Base-by-base conservation (phyloP, 2,329 filamentous ascomycete species). In the Nemania diffusa region DNA sequence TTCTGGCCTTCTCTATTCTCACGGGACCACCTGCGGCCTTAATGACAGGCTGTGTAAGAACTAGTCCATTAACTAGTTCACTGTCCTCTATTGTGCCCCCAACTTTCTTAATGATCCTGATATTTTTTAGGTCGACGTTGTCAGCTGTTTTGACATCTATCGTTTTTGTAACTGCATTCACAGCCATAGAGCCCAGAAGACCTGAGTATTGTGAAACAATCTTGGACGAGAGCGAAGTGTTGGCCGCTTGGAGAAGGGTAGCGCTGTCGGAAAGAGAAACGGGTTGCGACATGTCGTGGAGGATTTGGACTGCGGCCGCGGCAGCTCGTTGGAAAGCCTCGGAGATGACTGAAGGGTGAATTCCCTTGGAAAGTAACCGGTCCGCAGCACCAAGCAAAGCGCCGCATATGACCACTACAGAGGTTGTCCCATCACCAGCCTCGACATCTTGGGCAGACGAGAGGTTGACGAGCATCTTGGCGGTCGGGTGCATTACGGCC, bases 401-500 rank as follows among this genome's bases (percentile, higher is more conserved):
- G 78, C 96, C 97, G 75, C 93, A 96, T 82, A 99, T 97, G 73
- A 99, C 96, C 32, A 99, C 96, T 27, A 99, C 96, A 3, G 95
- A 98, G 40, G 96, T 99, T 64, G 96, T 99, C 76, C 96, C 97
- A 80, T 99, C 96, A 83, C 96, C 96, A 71, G 96, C 96, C 82
- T 99, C 96, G 69, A 99, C 94, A 84, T 99, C 96, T 81, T 99
- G 96, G 72, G 96, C 96, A 73, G 96, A 93, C 76, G 95, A 97
- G 70, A 99, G 88, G 81, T 99, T 94, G 77, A 99, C 96, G 73
- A 99, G 87, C 96, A 99, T 99, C 85, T 97, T 97, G 58, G 96
- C 96, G 56, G 97, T 97, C n/a, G 96, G 96, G 79, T 99, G 96
- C 91, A 99, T 94, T 73, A 99, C 96, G 72, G 93, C 92, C 96